A percentile compares a stretch with the other conserved stretches of the same genome.
These are phyloP conservation scores for Termitomyces sp. DNA, from an alignment of 768 basidiomycete species.

Conservation along the genomic window DNA sequence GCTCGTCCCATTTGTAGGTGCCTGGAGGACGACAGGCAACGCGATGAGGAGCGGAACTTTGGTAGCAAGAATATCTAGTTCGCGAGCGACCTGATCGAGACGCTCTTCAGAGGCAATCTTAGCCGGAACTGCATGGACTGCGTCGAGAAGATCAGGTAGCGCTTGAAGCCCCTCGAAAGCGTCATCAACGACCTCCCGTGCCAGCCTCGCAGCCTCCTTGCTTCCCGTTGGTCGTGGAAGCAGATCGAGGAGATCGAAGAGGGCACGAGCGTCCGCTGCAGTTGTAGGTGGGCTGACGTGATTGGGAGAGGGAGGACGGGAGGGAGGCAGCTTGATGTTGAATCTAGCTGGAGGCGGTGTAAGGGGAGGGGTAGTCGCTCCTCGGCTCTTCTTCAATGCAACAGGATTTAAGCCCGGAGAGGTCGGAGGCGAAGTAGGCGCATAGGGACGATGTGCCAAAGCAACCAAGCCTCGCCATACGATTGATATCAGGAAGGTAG, in stretches of 20 bases:
- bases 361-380: constrained; percentile 43
- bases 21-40: constrained; percentile 59
- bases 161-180: constrained; percentile 62
- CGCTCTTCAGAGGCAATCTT: constrained; percentile 15
- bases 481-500: constrained; percentile 66
- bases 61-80: constrained; percentile 49
- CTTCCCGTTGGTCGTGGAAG: constrained; percentile 58
- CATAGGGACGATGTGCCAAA: constrained; percentile 53
- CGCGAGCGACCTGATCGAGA: constrained; percentile 26
- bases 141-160: constrained; percentile 52
- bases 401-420: constrained; percentile 29
- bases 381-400: constrained; percentile 35
- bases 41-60: constrained; percentile 73
- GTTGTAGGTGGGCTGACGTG: constrained; percentile 31
- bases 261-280: constrained; percentile 51
- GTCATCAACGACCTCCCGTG: constrained; percentile 79
- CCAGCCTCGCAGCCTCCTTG: constrained; percentile 44
- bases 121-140: constrained; percentile 22
- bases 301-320: constrained; percentile 58
- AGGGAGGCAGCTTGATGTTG: constrained; percentile 59
- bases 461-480: constrained; percentile 74
- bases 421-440: constrained; percentile 30
- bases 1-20: constrained; percentile 32
- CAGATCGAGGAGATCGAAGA: constrained; percentile 54
- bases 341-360: constrained; percentile 58